Conservation (phyloP, 768 basidiomycete species). For the Pleurotus ostreatus region DNA sequence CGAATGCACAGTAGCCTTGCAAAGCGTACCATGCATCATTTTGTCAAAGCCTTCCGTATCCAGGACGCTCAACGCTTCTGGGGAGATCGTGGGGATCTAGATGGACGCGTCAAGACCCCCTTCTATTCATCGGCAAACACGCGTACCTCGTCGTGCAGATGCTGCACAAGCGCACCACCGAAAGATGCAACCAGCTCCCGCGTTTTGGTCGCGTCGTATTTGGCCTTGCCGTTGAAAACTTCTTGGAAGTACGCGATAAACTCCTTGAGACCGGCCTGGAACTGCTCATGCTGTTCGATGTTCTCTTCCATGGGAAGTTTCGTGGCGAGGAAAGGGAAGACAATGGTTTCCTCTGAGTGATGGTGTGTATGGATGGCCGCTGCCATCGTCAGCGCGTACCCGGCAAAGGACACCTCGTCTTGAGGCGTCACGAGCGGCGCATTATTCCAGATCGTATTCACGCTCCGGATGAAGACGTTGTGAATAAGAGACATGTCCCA, state of each 20-base stretch:
- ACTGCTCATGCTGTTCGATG: conserved; percentile 22
- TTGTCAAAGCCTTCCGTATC: not conserved
- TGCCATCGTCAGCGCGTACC: conserved; percentile 16
- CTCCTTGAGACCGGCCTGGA: conserved; percentile 14
- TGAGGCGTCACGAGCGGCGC: conserved; percentile 1
- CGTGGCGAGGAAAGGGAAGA: conserved; percentile 21
- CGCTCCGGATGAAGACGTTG: conserved; percentile 2
- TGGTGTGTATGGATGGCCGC: conserved; percentile 19
- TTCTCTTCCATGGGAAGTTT: conserved; percentile 22
- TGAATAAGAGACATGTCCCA: conserved; percentile 10
- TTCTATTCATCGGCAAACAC: not conserved
- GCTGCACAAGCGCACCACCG: conserved; percentile 17
- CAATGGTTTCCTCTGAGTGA: conserved; percentile 19
- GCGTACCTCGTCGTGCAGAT: conserved; percentile 24
- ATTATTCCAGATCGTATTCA: conserved; percentile 8
- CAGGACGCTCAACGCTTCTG: not conserved
- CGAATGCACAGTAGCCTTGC: too few relatives aligned
- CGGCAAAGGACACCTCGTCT: conserved; percentile 19
- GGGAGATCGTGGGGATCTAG: conserved; percentile 1
- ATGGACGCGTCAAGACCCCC: not conserved
- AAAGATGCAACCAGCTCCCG: conserved; percentile 17
- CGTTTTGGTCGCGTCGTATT: conserved; percentile 17
- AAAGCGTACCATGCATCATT: not conserved
- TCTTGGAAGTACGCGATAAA: conserved; percentile 18
- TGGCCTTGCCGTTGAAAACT: conserved; percentile 8